A percentile compares a stretch with the other conserved stretches of the same genome.
phyloP scores from a whole-genome alignment of 148 eudicot species.

The Fagopyrum tataricum region DNA sequence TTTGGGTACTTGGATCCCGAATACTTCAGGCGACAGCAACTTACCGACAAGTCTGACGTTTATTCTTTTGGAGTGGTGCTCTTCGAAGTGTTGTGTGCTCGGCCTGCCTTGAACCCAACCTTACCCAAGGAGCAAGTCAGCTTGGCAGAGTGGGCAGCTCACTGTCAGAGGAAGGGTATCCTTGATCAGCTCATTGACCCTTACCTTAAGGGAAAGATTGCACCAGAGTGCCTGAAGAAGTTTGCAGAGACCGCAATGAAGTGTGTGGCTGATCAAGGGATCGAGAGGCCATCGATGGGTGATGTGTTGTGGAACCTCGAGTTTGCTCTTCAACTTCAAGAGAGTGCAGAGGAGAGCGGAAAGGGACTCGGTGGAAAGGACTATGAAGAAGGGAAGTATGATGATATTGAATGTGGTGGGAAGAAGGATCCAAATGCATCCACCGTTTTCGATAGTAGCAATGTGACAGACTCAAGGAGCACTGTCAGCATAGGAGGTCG shows the following conservation, averaged over 20 bases:
- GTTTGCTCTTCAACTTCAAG: conserved; percentile 90
- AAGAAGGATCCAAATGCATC: conserved; percentile 54
- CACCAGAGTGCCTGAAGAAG: conserved; percentile 86
- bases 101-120: conserved; percentile 86
- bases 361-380: conserved; percentile 29
- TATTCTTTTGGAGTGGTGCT: conserved; percentile 93
- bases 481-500: conserved; percentile 88
- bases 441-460: conserved; percentile 41
- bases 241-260: conserved; percentile 89
- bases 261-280: conserved; percentile 89
- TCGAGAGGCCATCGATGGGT: conserved; percentile 94
- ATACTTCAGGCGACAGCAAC: conserved; percentile 87
- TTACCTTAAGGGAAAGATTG: conserved; percentile 72
- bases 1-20: conserved; percentile 94
- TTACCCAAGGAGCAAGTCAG: conserved; percentile 93
- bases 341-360: conserved; percentile 78
- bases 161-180: conserved; percentile 75
- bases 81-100: conserved; percentile 86
- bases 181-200: conserved; percentile 82
- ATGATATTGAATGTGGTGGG: conserved; percentile 36
- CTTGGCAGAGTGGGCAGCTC: conserved; percentile 87
- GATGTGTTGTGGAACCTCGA: conserved; percentile 97
- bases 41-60: conserved; percentile 90
- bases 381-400: conserved; percentile 37
- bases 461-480: conserved; percentile 63